phyloP scores from a whole-genome alignment of 441 rosid genomes.

The Euphorbia schlechtendalii region DNA sequence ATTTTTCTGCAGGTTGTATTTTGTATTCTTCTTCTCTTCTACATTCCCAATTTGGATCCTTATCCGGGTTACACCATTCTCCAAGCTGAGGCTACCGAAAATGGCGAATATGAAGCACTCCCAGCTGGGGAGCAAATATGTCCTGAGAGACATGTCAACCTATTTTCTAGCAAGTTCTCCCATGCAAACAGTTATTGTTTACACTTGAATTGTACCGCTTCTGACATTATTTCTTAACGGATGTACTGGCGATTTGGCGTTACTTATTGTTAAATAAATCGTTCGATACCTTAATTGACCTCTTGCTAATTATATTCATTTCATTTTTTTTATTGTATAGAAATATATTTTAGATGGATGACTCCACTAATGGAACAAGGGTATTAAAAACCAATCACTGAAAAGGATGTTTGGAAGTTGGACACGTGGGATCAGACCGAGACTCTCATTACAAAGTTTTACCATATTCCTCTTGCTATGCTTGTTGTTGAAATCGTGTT shows the following conservation, averaged over 20 bases:
- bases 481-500: conserved; percentile 1
- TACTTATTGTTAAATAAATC: no score
- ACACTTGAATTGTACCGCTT: no score
- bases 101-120: conserved; percentile 70
- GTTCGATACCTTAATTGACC: no score
- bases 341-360: conserved; percentile 82
- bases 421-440: conserved; percentile 92
- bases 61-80: conserved; percentile 52
- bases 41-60: conserved; percentile 69
- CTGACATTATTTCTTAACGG: no score
- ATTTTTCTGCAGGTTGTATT: conserved; percentile 61
- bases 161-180: conserved; percentile 77
- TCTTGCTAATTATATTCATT: background rate
- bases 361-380: conserved; percentile 88
- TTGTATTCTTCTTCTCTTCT: conserved; percentile 61
- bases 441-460: conserved; percentile 57
- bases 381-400: conserved; percentile 71
- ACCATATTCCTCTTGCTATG: no score
- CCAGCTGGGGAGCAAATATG: conserved; percentile 65
- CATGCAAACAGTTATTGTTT: no score
- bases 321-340: no score
- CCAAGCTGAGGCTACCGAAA: conserved; percentile 42
- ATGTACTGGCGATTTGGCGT: no score
- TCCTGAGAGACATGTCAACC: conserved; percentile 67
- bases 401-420: conserved; percentile 89